These are phyloP conservation scores for Carex kokanica DNA, from an alignment of 176 grass and related monocot genomes.

Conservation along the genomic window DNA sequence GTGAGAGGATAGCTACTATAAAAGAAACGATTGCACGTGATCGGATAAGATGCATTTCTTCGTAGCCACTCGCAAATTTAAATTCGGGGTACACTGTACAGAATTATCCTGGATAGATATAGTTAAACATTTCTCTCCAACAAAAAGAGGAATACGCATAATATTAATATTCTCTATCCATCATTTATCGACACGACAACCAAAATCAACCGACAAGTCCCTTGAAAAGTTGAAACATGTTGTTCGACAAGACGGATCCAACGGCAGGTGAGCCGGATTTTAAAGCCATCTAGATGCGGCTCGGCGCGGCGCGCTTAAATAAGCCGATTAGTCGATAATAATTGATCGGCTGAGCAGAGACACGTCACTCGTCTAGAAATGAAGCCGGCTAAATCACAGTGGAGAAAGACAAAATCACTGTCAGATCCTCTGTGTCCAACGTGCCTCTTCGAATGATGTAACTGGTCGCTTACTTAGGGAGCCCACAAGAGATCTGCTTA, in stretches of 20 bases:
- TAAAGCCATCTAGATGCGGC: not conserved
- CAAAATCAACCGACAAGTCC: not conserved
- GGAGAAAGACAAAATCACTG: not conserved
- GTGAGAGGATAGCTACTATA: no score
- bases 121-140: not conserved
- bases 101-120: not conserved
- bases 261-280: not conserved
- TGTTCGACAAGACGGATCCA: not conserved
- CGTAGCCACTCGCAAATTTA: not conserved
- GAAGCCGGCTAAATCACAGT: not conserved
- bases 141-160: not conserved
- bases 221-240: slow-evolving; percentile 4
- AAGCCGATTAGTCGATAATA: not conserved
- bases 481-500: not conserved
- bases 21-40: not conserved
- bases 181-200: not conserved
- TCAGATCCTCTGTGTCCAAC: not conserved
- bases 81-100: not conserved
- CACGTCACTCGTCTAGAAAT: not conserved
- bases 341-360: not conserved
- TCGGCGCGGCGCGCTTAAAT: not conserved
- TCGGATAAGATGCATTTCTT: not conserved
- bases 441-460: not conserved
- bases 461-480: not conserved
- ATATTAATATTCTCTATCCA: not conserved